phyloP scores from a whole-genome alignment of 192 early-diverging fungal species.

The Podila clonocystis region DNA sequence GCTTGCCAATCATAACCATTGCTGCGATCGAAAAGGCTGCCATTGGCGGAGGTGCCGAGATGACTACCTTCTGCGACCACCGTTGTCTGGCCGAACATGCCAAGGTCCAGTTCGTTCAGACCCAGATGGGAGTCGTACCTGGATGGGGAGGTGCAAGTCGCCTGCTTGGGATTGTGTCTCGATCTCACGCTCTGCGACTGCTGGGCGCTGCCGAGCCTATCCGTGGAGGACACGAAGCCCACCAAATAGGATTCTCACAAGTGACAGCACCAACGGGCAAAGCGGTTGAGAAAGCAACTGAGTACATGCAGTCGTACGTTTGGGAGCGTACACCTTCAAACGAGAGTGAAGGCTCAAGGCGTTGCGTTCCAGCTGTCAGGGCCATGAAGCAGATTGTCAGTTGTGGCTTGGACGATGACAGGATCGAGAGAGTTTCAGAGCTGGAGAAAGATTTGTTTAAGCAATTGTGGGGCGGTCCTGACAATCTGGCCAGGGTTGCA shows the following conservation, averaged over 20 bases:
- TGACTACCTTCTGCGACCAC: slow-evolving; percentile 68
- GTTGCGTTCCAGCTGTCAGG: slow-evolving; percentile 58
- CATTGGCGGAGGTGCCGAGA: slow-evolving; percentile 74
- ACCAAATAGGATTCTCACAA: slow-evolving; percentile 56
- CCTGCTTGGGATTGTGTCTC: slow-evolving; percentile 55
- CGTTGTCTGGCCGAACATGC: slow-evolving; percentile 55
- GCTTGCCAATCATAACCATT: slow-evolving; percentile 66
- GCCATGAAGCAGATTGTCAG: slow-evolving; percentile 60
- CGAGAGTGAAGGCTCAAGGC: slow-evolving; percentile 14
- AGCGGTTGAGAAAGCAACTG: slow-evolving; percentile 27
- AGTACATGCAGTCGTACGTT: slow-evolving; percentile 56
- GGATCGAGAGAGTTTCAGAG: slow-evolving; percentile 38
- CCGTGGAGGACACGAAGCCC: slow-evolving; percentile 33
- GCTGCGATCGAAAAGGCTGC: slow-evolving; percentile 71
- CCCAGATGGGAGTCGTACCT: slow-evolving; percentile 67
- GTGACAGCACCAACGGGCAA: slow-evolving; percentile 20
- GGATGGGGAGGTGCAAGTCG: slow-evolving; percentile 72
- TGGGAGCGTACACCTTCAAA: slow-evolving; percentile 19
- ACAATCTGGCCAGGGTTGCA: slow-evolving; percentile 43
- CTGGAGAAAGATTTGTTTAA: slow-evolving; percentile 46
- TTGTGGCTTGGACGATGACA: slow-evolving; percentile 29
- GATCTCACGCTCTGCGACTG: slow-evolving; percentile 56
- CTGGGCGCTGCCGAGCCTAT: slow-evolving; percentile 57
- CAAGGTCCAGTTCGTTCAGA: slow-evolving; percentile 68
- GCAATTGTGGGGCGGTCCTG: slow-evolving; percentile 37